Base-by-base conservation (phyloP, 192 early-diverging fungal species). In the Entomortierella parvispora region DNA sequence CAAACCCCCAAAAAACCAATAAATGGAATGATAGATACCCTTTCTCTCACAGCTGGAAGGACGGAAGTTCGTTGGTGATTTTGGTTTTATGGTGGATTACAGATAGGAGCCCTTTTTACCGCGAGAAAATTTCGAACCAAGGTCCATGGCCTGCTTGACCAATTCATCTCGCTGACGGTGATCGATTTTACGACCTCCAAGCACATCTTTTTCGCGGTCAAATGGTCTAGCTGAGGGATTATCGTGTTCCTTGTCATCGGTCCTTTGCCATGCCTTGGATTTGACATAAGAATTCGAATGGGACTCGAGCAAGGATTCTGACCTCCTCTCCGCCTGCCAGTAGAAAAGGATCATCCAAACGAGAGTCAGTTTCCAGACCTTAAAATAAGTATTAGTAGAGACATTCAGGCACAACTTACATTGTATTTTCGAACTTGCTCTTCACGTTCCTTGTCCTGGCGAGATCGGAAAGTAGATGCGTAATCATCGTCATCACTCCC, bases 151-250 rank as follows among this genome's bases (percentile, higher is more conserved):
- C 28, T 82, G 52, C 20, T 86, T 80, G 42, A 87, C 51, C 56
- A 89, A 55, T 29, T 87, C 79, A 20, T 79, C 54, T 9, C 85
- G 53, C 40, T 81, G 70, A 26, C 83, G 83, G 22, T 80, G 50
- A 42, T 85, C 82, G 34, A 87, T 80, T 11, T 71, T 65, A 43
- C 85, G 83, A 12, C 81, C 54, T 23, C 84, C 82, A 20, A 81
- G 75, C 28, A 89, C 79, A 68, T 89, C 87, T 67, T 69, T 77
- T 29, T 89, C 85, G 23, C 87, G 80, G 62, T 89, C 87, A 75
- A 89, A 89, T 25, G 76, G 61, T 28, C 85, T 80, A 54, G 84
- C 81, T 51, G 80, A 77, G 0, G 71, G 82, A 37, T 89, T 85
- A 23, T 86, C 84, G 11, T 69, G 57, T 14, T 85, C 71, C 62